Percentiles rank a stretch among this genome's conserved stretches.
Conservation (phyloP, 208 protist genomes). For the Trypanosoma scelopori region DNA sequence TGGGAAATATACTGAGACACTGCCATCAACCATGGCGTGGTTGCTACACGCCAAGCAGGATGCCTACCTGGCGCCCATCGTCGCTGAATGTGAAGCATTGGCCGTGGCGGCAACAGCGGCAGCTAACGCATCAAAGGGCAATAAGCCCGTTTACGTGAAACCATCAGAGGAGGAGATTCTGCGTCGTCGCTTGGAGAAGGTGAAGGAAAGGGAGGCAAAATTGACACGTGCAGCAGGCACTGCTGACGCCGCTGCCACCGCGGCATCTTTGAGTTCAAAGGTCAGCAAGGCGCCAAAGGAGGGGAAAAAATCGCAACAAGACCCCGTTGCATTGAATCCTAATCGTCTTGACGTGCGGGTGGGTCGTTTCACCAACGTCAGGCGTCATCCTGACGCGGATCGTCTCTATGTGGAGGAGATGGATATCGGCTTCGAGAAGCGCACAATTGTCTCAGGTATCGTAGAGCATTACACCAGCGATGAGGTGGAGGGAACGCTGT, state of each 20-base stretch:
- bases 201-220: constrained; percentile 70
- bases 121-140: constrained; percentile 3
- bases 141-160: constrained; percentile 51
- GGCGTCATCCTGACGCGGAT: constrained; percentile 83
- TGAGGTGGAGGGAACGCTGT: constrained; percentile 72
- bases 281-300: not conserved
- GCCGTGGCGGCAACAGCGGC: constrained; percentile 3
- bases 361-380: constrained; percentile 77
- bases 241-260: constrained; percentile 32
- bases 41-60: constrained; percentile 39
- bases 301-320: constrained; percentile 8
- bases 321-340: constrained; percentile 22
- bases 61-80: constrained; percentile 41
- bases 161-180: constrained; percentile 80
- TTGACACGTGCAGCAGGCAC: constrained; percentile 30
- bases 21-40: constrained; percentile 43
- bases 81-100: constrained; percentile 8
- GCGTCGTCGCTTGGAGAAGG: constrained; percentile 75
- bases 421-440: constrained; percentile 86
- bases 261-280: constrained; percentile 10
- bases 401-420: constrained; percentile 92
- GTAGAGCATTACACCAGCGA: constrained; percentile 75
- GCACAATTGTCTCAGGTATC: constrained; percentile 91
- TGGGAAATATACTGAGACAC: constrained; percentile 23
- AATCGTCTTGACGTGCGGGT: constrained; percentile 75